Conservation (phyloP, 208 protist genomes). For the Crithidia mellificae region DNA sequence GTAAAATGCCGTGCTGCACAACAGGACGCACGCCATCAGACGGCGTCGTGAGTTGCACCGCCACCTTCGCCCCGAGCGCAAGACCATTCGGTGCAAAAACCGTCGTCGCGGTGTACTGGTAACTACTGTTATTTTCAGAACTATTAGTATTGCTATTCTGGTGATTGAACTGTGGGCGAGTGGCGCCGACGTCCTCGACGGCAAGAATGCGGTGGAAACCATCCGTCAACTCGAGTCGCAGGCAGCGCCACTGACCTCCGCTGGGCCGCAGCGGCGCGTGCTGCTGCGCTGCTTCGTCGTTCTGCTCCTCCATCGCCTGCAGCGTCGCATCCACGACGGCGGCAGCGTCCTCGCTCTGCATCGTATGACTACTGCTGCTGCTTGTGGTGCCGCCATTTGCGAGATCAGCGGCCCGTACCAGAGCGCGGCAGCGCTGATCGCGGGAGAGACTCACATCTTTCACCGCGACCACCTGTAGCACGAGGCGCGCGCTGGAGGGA, state of each 20-base stretch:
- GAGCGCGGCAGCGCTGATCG: slow-evolving; percentile 48
- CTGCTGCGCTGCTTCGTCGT: slow-evolving; percentile 37
- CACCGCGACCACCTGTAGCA: slow-evolving; percentile 65
- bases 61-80: slow-evolving; percentile 59
- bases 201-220: slow-evolving; percentile 73
- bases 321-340: slow-evolving; percentile 37
- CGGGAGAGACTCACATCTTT: slow-evolving; percentile 61
- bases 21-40: not conserved
- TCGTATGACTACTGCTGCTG: not conserved
- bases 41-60: slow-evolving; percentile 17
- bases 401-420: slow-evolving; percentile 24
- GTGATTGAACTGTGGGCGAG: too few species aligned
- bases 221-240: slow-evolving; percentile 58
- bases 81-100: slow-evolving; percentile 46
- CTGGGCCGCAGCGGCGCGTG: slow-evolving; percentile 35
- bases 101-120: too few species aligned
- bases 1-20: slow-evolving; percentile 47
- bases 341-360: slow-evolving; percentile 16
- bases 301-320: slow-evolving; percentile 37
- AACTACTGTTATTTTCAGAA: too few species aligned
- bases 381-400: not conserved
- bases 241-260: slow-evolving; percentile 46
- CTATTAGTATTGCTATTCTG: too few species aligned
- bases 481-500: slow-evolving; percentile 14
- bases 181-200: slow-evolving; percentile 40